Base-by-base conservation (phyloP, 441 rosid species). In the Gossypium schwendimanii region DNA sequence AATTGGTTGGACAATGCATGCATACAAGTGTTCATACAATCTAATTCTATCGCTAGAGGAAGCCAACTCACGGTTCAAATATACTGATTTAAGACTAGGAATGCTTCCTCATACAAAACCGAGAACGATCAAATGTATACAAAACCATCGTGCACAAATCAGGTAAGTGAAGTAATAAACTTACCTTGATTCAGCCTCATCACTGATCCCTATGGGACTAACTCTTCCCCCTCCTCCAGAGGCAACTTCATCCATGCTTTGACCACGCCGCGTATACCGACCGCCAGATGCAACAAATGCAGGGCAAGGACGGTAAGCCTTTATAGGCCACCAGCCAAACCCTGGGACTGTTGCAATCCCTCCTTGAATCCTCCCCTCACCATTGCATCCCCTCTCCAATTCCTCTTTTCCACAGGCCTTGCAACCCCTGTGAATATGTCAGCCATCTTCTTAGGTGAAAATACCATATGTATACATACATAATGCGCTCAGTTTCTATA, bases 241-340 rank as follows among this genome's bases (percentile, higher is more conserved):
- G 54, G 85, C 94, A 77, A 91, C 91, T 65, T 90, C 98, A 75
- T 91, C 98, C 98, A 94, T 87, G 88, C 91, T 90, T 80, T 94
- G 98, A 0, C 97, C 96, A 1, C 69, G 81, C 69, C 92, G 83
- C 31, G 83, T 83, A 72, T 91, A 91, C 81, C 97, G 76, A 47
- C 97, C 94, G 15, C 97, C 97, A 41, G 95, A 85, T 59, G 92
- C 95, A 15, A 91, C 74, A 59, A 88, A 89, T 9, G 88, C 95
- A 21, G 97, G 95, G 69, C 97, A 91, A 54, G 96, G 95, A 28
- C 97, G 76, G 74, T 88, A 91, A 76, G 96, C 99, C 87, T 94
- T 94, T 71, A 91, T 91, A 1, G 98, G 99, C 97, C 97, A 92
- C 99, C 99, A 94, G 24, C 99, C 97, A 55, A 94, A 94, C 24